Base-by-base conservation (phyloP, 768 basidiomycete genomes). In the Boletus vermiculosoides region DNA sequence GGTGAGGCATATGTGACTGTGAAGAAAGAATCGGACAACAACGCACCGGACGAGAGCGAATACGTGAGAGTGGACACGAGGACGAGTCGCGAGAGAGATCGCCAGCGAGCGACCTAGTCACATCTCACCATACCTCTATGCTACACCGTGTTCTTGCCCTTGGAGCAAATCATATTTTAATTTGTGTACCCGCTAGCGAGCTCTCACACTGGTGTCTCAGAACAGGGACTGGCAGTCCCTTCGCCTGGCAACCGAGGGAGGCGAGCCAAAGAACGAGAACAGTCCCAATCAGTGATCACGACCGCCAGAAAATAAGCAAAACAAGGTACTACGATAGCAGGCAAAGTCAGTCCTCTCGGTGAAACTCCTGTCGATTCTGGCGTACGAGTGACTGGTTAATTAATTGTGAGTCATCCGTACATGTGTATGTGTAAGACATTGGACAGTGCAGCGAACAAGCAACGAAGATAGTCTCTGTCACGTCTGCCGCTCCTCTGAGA, bases 21-120 rank as follows among this genome's bases (percentile, higher is more conserved):
- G 33, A 83, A 79, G 76, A 89, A 88, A 70, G 89, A 90, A 9
- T 66, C 74, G 13, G 69, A 78, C 12, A 66, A 54, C 41, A 63
- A 23, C 12, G 0, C 66, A 20, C 55, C 74, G 5, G 85, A 86
- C 49, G 90, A 93, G 57, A 81, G 78, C 61, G 93, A 92, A 65
- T 94, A 92, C 65, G 92, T 94, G 48, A 80, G 83, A 67, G 78
- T 94, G 25, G 92, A 94, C 59, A 92, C 87, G 25, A 87, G 81
- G 76, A 78, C 66, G 48, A 89, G 85, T 71, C 77, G 87, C 10
- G 74, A 77, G 59, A 66, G 79, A 46, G 77, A 74, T 13, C 71
- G 68, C 15, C 63, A 72, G 13, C 61, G 72, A 31, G 61, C 41
- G 3, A 9, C 33, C 44, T 72, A 68, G 55, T 47, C 45, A 2